Conservation (phyloP, 192 early-diverging fungal species). For the Linnemannia elongata region DNA sequence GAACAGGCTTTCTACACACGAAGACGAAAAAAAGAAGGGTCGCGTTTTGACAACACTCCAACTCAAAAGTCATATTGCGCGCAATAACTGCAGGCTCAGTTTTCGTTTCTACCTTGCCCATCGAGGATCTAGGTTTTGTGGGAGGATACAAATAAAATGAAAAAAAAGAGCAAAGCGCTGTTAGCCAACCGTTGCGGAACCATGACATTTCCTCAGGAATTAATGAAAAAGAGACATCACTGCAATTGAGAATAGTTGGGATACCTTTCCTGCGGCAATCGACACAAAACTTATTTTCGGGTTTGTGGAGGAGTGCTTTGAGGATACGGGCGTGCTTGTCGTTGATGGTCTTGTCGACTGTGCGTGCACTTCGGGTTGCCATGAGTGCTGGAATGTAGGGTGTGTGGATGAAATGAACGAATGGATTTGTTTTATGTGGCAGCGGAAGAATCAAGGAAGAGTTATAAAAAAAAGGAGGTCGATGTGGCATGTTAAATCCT, state of each 20-base stretch:
- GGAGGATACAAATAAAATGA: not conserved
- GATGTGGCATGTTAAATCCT: not conserved
- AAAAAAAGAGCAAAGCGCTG: not conserved
- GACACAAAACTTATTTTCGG: conserved; percentile 80
- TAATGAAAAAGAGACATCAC: too few relatives aligned
- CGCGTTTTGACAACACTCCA: too few relatives aligned
- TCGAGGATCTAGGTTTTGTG: conserved; percentile 33
- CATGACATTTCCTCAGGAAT: not conserved
- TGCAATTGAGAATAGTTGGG: too few relatives aligned
- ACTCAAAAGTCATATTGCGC: too few relatives aligned
- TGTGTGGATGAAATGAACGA: not conserved
- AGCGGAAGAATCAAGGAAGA: not conserved
- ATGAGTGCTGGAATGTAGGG: conserved; percentile 28
- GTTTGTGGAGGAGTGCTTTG: conserved; percentile 74
- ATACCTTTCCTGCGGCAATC: conserved; percentile 86
- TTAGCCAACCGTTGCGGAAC: not conserved
- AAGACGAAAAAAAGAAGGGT: not conserved
- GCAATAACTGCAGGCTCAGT: not conserved
- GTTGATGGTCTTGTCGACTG: conserved; percentile 74
- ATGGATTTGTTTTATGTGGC: not conserved
- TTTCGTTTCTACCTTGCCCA: conserved; percentile 45
- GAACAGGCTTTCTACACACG: not conserved
- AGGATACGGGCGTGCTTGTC: conserved; percentile 80
- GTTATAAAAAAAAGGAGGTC: not conserved
- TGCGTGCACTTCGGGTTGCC: conserved; percentile 75